A percentile compares a stretch with the other conserved stretches of the same genome.
Evolutionary conservation across 441 rosid species (phyloP).

Genomic region (Bruguiera hainesii): DNA sequence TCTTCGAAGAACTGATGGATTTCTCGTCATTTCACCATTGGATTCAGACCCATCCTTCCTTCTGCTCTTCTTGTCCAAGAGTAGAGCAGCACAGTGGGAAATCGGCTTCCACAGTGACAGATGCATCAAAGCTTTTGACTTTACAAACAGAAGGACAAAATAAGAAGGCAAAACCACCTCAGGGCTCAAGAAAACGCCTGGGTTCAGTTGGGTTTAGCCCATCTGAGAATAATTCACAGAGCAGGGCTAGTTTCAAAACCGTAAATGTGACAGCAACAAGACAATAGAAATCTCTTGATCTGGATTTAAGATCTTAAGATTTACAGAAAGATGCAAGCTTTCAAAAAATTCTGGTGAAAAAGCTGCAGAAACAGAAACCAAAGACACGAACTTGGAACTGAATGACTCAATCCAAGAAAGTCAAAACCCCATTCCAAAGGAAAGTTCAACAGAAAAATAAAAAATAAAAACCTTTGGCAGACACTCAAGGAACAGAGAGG

Average conservation of each 20-base stretch:
- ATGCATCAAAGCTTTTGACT: slow-evolving; percentile 55
- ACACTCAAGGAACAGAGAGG: slow-evolving; percentile 44
- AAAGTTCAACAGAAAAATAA: slow-evolving; percentile 33
- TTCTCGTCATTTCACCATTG: slow-evolving; percentile 34
- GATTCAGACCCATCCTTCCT: slow-evolving; percentile 55
- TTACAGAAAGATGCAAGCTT: slow-evolving; percentile 13
- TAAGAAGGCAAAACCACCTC: slow-evolving; percentile 24
- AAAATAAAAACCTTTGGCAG: slow-evolving; percentile 23
- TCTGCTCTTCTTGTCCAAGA: slow-evolving; percentile 76
- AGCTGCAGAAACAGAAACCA: slow-evolving; percentile 15
- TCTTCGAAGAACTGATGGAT: slow-evolving; percentile 43
- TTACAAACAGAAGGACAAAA: slow-evolving; percentile 13
- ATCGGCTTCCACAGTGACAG: slow-evolving; percentile 87
- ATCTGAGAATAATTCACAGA: slow-evolving; percentile 27
- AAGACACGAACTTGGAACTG: slow-evolving; percentile 16
- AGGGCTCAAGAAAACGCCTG: slow-evolving; percentile 21
- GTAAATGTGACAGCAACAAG: slow-evolving; percentile 32
- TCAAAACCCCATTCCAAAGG: slow-evolving; percentile 28
- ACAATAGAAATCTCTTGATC: slow-evolving; percentile 34
- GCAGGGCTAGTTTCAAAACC: slow-evolving; percentile 27
- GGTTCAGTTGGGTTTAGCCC: slow-evolving; percentile 33
- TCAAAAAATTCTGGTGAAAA: slow-evolving; percentile 30
- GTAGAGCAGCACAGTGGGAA: slow-evolving; percentile 80
- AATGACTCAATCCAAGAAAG: slow-evolving; percentile 22
- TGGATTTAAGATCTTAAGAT: slow-evolving; percentile 19